Base-by-base conservation (phyloP, 2,329 filamentous ascomycete species). In the Colletotrichum sp. region DNA sequence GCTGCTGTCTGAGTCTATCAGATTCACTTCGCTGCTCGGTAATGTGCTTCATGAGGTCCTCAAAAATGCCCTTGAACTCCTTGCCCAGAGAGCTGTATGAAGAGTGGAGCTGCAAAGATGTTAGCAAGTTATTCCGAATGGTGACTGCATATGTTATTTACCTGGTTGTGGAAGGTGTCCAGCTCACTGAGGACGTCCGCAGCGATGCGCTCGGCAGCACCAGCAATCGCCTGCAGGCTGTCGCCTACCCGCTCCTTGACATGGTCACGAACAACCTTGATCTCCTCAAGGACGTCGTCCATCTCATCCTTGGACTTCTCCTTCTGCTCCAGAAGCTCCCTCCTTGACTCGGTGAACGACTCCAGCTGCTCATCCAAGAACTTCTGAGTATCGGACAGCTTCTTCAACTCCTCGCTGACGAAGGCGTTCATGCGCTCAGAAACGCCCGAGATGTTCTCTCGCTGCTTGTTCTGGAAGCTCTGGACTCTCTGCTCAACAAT, bases 221-320 rank as follows among this genome's bases (percentile, higher is more conserved):
- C 90, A 3, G 96, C 96, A 26, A 99, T 92, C 30, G 95, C 93
- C 80, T 95, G 93, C 59, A 99, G 88, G 10, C 96, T 96, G 81
- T 96, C 93, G 4, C 95, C 95, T 64, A 99, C 95, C 77, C 94
- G 94, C 65, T 91, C 89, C 87, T 98, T 98, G 68, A 99, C 95
- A 69, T 95, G 93, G 83, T 98, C 95, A 26, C 96, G 92, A 28
- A 99, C 89, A n/a, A 91, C 92, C 82, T 96, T 96, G 83, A 99
- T 98, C 82, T 98, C 96, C 80, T 97, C 95, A 12, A 99, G 89
- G 3, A 98, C 93, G n/a, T 91, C 88, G 80, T 98, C 96, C 95
- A 98, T 96, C 72, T 96, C 94, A 64, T 96, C 92, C 80, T 94
- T 95, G 4, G 95, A 94, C 77, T 90, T 88, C 28, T 90, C 88